A percentile compares a stretch with the other conserved stretches of the same genome.
Evolutionary conservation across 1,284 basidiomycete genomes (phyloP).

Genomic region (Kalmanozyma brasiliensis): DNA sequence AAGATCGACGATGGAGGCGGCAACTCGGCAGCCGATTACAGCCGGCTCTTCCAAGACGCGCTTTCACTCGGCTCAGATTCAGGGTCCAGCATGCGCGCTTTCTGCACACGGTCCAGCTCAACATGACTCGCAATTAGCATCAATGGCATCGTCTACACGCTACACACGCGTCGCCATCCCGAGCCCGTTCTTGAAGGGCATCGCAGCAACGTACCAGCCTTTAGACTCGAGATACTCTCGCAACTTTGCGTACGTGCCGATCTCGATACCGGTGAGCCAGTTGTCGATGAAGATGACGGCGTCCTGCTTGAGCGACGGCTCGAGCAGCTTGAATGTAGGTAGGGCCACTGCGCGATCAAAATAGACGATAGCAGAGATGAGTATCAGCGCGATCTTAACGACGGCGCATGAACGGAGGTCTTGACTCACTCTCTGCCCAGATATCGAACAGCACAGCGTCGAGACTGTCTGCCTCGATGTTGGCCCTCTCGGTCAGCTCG

Average conservation of each 20-base stretch:
- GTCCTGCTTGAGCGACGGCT: slow-evolving; percentile 24
- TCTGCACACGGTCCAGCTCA: background rate
- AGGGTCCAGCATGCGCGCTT: background rate
- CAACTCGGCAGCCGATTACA: slow-evolving; percentile 3
- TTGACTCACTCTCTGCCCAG: slow-evolving; percentile 36
- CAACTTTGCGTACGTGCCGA: slow-evolving; percentile 25
- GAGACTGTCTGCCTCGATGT: slow-evolving; percentile 21
- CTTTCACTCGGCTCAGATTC: background rate
- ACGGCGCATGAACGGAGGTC: background rate
- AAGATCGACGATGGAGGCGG: slow-evolving; percentile 2
- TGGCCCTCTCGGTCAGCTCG: slow-evolving; percentile 18
- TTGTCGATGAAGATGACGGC: slow-evolving; percentile 44
- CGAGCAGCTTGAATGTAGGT: slow-evolving; percentile 43
- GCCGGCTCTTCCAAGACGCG: slow-evolving; percentile 3
- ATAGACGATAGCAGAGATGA: background rate
- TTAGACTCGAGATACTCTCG: slow-evolving; percentile 30
- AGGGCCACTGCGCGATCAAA: slow-evolving; percentile 22
- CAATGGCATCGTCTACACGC: slow-evolving; percentile 3
- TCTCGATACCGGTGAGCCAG: slow-evolving; percentile 33
- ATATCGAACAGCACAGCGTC: slow-evolving; percentile 48
- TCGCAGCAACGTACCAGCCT: slow-evolving; percentile 32
- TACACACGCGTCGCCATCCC: slow-evolving; percentile 31
- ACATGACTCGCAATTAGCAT: background rate
- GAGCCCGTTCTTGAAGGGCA: slow-evolving; percentile 45
- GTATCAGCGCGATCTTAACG: background rate